Base-by-base conservation (phyloP, 257 asterid species). In the Nicotiana paniculata region DNA sequence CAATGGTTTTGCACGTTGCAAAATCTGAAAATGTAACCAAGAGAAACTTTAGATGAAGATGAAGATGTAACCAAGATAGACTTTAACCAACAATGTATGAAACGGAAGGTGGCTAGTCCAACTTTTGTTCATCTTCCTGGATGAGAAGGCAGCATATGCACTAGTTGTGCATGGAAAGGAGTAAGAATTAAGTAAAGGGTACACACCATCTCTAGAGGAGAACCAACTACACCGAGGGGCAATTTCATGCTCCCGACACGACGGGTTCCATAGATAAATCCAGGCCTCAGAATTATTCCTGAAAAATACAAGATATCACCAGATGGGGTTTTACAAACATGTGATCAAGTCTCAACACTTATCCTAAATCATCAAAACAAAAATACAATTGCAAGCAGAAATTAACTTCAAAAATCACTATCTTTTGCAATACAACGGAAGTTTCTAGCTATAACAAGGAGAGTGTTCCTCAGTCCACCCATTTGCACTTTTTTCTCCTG, bases 241-340 rank as follows among this genome's bases (percentile, higher is more conserved):
- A 96, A 82, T 85, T 90, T 89, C 91, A 96, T 80, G 88, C 91
- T 91, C 85, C 99, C 97, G 61, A 94, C 97, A 26, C 84, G 93
- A 35, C 99, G 98, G 65, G 97, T 94, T 80, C 99, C 99, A 68
- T 94, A 86, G 82, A 96, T 93, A 85, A 96, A 94, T 83, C 99
- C 99, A 64, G 99, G 99, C 83, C 99, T 93, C 88, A 96, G 85
- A 76, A 96, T 92, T 80, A 96, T 91, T 64, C 99, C 99, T 96
- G 90, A 78, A 85, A 79, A 81, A 68, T 11, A 74, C 64, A 13
- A 12, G 43, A 74, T 74, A 74, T 24, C 16, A 11, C 9, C 79
- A 24, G 79, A 74, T 6, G 62, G 12, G 7, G 5, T 70, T 43
- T 21, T 43, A 70, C 54, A 11, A 70, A 43, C 59, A 21, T 48